phyloP scores from a whole-genome alignment of 2,329 filamentous ascomycete species.

The Huntiella savannae region DNA sequence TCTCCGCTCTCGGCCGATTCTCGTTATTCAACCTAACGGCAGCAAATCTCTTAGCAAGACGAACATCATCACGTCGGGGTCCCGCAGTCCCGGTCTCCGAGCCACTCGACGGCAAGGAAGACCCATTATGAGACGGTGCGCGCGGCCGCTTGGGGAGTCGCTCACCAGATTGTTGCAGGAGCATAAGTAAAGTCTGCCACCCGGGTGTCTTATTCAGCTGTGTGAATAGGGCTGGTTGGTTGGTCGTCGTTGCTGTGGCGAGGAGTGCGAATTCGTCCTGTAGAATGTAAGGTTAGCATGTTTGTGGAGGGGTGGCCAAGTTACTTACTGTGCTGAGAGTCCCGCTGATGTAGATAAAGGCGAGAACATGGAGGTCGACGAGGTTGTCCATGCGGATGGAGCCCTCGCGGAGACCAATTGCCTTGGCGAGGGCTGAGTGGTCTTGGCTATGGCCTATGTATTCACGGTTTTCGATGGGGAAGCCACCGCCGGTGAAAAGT shows the following conservation, averaged over 20 bases:
- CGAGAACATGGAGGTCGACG: slow-evolving; percentile 89
- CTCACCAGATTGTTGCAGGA: slow-evolving; percentile 95
- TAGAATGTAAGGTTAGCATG: not conserved
- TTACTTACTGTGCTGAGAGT: slow-evolving; percentile 60
- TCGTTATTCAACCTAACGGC: slow-evolving; percentile 41
- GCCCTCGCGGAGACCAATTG: slow-evolving; percentile 34
- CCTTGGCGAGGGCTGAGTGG: slow-evolving; percentile 44
- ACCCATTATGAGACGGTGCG: slow-evolving; percentile 10
- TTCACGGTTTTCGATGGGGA: slow-evolving; percentile 84
- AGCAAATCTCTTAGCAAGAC: slow-evolving; percentile 47
- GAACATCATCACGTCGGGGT: slow-evolving; percentile 26
- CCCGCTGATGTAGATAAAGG: slow-evolving; percentile 62
- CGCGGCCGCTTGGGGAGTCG: slow-evolving; percentile 58
- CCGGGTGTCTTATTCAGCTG: slow-evolving; percentile 73
- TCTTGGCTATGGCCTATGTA: slow-evolving; percentile 75
- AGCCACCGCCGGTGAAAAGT: slow-evolving; percentile 52
- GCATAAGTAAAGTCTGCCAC: slow-evolving; percentile 85
- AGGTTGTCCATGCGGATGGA: slow-evolving; percentile 46
- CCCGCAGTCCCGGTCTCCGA: too few species aligned
- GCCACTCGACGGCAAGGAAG: slow-evolving; percentile 8
- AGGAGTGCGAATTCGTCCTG: slow-evolving; percentile 81
- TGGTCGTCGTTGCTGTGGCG: slow-evolving; percentile 63
- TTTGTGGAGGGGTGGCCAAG: not conserved
- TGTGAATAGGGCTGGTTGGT: slow-evolving; percentile 63
- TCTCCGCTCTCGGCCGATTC: slow-evolving; percentile 9